phyloP scores from a whole-genome alignment of 495 filamentous ascomycete species.

The Cryomyces minteri region DNA sequence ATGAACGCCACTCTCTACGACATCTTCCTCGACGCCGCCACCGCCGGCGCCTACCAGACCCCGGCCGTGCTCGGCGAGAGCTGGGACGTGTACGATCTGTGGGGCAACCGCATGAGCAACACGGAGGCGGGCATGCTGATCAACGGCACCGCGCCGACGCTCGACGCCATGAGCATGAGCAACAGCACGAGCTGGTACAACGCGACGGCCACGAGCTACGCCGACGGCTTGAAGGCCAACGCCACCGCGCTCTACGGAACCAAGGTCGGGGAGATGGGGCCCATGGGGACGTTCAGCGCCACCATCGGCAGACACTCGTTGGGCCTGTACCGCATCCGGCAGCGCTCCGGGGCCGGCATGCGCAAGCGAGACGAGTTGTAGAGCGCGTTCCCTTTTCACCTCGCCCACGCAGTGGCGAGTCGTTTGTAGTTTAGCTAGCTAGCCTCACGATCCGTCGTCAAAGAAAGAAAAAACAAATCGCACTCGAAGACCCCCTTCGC shows the following conservation, averaged over 20 bases:
- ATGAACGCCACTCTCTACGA: slow-evolving; percentile 35
- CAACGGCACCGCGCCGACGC: background rate
- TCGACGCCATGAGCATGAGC: background rate
- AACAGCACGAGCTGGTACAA: background rate
- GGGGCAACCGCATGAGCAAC: slow-evolving; percentile 29
- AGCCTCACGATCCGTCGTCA: too few relatives aligned
- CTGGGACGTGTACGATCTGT: slow-evolving; percentile 39
- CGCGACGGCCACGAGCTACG: background rate
- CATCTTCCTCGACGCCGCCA: slow-evolving; percentile 30
- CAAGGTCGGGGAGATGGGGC: background rate
- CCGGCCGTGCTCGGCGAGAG: slow-evolving; percentile 16
- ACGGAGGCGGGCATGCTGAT: background rate
- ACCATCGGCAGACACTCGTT: background rate
- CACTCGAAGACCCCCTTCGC: too few relatives aligned
- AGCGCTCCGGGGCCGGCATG: background rate
- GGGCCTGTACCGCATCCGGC: background rate
- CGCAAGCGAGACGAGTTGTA: background rate
- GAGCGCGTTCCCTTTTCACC: too few relatives aligned
- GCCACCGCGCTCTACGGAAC: background rate
- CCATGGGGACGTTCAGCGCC: background rate
- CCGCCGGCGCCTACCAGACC: slow-evolving; percentile 18
- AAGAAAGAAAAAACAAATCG: too few relatives aligned
- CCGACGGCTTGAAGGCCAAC: background rate
- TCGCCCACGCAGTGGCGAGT: too few relatives aligned
- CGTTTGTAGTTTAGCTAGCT: too few relatives aligned